Base-by-base conservation (phyloP, 1,284 basidiomycete species). In the Trichosporon coremiiforme region DNA sequence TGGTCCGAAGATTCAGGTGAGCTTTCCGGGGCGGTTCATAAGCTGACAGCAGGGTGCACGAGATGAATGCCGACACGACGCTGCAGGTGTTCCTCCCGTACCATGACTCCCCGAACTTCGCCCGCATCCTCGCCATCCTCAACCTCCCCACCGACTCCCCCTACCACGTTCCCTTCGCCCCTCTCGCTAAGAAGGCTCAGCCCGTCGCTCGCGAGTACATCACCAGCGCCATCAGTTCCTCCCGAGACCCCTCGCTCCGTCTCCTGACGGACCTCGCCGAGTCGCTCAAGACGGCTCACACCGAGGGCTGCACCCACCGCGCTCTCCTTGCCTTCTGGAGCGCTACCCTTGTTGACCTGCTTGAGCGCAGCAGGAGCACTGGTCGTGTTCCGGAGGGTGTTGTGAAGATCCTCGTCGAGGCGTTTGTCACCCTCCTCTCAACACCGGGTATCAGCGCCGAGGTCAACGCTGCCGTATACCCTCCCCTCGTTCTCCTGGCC, bases 81-180 rank as follows among this genome's bases (percentile, higher is more conserved):
- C 86, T 99, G 6, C 85, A 90, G 13, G 86, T 94, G 20, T 98
- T 98, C 83, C 84, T 98, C 33, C 97, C 97, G 0, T 98, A 96
- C 80, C 94, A 98, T 78, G 93, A 95, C 75, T 94, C 96, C 2
- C 90, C 92, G 0, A 95, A 98, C 80, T 99, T 99, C 82, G 88
- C 91, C 8, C 95, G 96, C 79, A 93, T 98, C 87, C 86, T 97
- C 53, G 90, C 91, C 4, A 95, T 98, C 76, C 85, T 94, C 70
- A 89, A 91, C 74, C 86, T 97, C 67, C 86, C 82, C n/a, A 76
- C 76, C 13, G 72, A 77, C 15, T 82, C 77, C 53, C 78, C 73
- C 17, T 84, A 79, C 77, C 72, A 78, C 69, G 80, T 79, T 22
- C 80, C 94, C 76, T 86, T 97, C 50, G 83, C 89, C 2, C 88